Evolutionary conservation across 2,329 filamentous ascomycete genomes (phyloP).

Genomic region (Colletotrichum theobromicola): DNA sequence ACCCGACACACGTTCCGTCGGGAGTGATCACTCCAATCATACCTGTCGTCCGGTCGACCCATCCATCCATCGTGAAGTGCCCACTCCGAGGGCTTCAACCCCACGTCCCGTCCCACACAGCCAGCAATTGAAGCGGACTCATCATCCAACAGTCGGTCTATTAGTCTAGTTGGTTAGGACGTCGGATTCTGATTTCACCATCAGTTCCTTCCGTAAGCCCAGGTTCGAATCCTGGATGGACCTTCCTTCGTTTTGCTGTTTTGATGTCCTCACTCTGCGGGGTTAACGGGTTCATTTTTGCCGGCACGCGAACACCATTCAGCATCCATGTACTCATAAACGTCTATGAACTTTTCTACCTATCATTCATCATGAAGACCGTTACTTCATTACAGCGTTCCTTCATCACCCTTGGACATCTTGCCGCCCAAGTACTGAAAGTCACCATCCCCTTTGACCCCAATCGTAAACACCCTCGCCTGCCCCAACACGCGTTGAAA

Average conservation of each 20-base stretch:
- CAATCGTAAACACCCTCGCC: background rate
- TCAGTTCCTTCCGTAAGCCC: background rate
- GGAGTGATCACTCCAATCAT: background rate
- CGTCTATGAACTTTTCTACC: background rate
- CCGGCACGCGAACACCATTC: background rate
- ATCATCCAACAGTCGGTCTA: background rate
- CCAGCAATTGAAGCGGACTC: fast-evolving
- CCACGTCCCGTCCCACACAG: background rate
- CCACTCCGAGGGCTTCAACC: background rate
- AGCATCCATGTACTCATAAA: background rate
- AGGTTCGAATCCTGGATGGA: constrained; percentile 10
- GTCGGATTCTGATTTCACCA: background rate
- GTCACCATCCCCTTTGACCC: background rate
- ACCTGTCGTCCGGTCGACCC: background rate
- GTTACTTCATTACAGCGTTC: background rate
- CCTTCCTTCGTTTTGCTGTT: background rate
- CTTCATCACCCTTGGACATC: background rate
- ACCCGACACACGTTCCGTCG: too few species aligned
- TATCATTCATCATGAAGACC: background rate
- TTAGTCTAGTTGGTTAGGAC: constrained; percentile 11
- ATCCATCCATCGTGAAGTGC: background rate
- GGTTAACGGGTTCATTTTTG: background rate
- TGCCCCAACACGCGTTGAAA: background rate
- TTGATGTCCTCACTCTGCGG: background rate
- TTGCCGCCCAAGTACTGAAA: background rate